These are phyloP conservation scores for Lepidium africanum DNA, from an alignment of 345 rosid species.

Conservation along the genomic window DNA sequence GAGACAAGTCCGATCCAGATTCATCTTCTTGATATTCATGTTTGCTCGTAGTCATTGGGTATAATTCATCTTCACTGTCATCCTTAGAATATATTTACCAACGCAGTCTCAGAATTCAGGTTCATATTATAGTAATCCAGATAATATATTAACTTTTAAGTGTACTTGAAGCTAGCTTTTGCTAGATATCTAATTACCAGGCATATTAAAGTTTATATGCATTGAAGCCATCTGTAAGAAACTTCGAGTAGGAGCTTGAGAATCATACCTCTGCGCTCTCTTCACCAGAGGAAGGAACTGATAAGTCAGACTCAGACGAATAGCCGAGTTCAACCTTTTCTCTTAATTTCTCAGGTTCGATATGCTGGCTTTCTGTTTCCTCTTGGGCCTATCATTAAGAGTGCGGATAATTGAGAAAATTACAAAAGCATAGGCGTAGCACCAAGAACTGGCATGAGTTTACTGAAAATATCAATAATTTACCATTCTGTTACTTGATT, in stretches of 20 bases:
- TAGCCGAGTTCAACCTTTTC: conserved; percentile 19
- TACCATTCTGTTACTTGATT: conserved; percentile 35
- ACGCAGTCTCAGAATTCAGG: background rate
- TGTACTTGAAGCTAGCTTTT: background rate
- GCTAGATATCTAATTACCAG: background rate
- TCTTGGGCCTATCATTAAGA: conserved; percentile 33
- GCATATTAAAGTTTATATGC: background rate
- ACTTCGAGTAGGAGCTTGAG: background rate
- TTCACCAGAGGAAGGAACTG: conserved; percentile 24
- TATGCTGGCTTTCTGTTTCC: conserved; percentile 23
- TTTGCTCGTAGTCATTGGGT: conserved; percentile 11
- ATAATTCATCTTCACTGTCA: conserved; percentile 26
- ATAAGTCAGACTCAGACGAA: conserved; percentile 23
- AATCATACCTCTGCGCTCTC: conserved; percentile 34
- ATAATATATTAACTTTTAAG: background rate
- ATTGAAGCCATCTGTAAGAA: background rate
- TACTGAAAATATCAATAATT: background rate
- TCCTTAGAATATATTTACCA: conserved; percentile 9
- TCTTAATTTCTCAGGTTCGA: conserved; percentile 20
- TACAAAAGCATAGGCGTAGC: conserved; percentile 10
- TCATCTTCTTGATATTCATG: conserved; percentile 19
- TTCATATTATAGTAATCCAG: background rate
- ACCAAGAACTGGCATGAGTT: conserved; percentile 5
- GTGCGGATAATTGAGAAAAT: conserved; percentile 9
- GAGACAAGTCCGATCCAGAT: conserved; percentile 20